phyloP scores from a whole-genome alignment of 371 early-diverging fungal genomes.

The Pancytospora philotis region DNA sequence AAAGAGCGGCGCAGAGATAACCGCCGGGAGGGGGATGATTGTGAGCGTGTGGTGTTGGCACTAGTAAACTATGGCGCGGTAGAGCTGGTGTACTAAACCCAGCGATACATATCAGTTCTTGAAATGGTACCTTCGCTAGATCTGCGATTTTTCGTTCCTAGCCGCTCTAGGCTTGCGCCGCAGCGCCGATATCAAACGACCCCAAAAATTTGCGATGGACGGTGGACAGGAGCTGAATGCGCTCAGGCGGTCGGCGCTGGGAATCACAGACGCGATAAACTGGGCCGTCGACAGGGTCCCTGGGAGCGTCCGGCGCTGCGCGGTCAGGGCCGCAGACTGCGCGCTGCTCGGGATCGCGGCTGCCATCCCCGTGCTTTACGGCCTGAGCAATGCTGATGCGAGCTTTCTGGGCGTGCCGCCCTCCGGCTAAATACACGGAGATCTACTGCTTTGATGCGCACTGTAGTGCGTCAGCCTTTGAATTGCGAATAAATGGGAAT shows the following conservation, averaged over 20 bases:
- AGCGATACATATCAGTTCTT: too few species aligned
- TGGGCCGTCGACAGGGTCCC: conserved; percentile 7
- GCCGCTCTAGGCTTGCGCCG: too few species aligned
- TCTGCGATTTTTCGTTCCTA: too few species aligned
- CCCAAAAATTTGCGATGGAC: too few species aligned
- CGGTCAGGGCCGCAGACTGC: background rate
- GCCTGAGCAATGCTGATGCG: background rate
- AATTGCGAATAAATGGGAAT: too few species aligned
- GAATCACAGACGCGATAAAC: background rate
- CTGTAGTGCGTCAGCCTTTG: too few species aligned
- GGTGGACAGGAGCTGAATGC: background rate
- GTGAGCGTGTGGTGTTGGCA: background rate
- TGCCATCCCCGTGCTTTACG: conserved; percentile 3
- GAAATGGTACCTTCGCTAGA: too few species aligned
- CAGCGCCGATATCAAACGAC: too few species aligned
- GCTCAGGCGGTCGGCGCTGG: background rate
- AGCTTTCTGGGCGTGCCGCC: conserved; percentile 1
- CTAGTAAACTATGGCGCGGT: background rate
- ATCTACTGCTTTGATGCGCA: too few species aligned
- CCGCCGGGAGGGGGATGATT: conserved; percentile 3
- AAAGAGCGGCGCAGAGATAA: background rate
- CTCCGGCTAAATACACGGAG: too few species aligned
- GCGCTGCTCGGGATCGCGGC: background rate
- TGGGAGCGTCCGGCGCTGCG: conserved; percentile 5
- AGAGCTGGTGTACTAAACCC: too few species aligned